Evolutionary conservation across 1,139 yeast species (phyloP).

Genomic region (Saccharomyces hybrid): DNA sequence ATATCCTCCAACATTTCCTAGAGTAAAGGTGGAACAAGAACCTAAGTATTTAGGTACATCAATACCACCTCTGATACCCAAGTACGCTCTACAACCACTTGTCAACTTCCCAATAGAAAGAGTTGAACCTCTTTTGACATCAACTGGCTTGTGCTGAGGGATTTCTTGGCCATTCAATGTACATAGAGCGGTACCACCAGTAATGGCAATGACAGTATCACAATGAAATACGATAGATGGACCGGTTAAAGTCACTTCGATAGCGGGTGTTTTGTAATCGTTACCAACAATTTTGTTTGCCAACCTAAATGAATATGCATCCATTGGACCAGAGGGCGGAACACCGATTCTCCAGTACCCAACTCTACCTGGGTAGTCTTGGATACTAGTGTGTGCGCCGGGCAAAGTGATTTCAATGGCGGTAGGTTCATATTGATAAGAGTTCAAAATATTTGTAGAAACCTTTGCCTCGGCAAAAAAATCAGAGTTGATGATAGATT

Average conservation of each 20-base stretch:
- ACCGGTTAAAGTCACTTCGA: constrained; percentile 82
- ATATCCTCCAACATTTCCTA: constrained; percentile 90
- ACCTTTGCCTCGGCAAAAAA: constrained; percentile 81
- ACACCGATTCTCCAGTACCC: constrained; percentile 91
- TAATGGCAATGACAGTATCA: constrained; percentile 65
- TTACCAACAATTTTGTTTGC: constrained; percentile 91
- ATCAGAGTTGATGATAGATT: constrained; percentile 72
- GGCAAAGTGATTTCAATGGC: constrained; percentile 81
- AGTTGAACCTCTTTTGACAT: constrained; percentile 64
- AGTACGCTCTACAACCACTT: constrained; percentile 80
- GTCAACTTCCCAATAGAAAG: constrained; percentile 72
- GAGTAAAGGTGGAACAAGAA: constrained; percentile 91
- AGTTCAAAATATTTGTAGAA: constrained; percentile 78
- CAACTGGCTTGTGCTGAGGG: constrained; percentile 63
- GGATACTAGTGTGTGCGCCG: constrained; percentile 92
- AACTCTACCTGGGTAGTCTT: constrained; percentile 90
- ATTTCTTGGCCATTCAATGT: constrained; percentile 55
- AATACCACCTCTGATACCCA: constrained; percentile 86
- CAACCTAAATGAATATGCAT: constrained; percentile 76
- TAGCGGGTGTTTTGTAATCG: constrained; percentile 69
- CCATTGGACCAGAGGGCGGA: constrained; percentile 99
- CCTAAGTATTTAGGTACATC: constrained; percentile 92
- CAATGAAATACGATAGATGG: constrained; percentile 80
- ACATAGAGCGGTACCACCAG: constrained; percentile 74
- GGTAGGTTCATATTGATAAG: constrained; percentile 69